Conservation (phyloP, 768 basidiomycete species). For the Rhizopogon rudus region DNA sequence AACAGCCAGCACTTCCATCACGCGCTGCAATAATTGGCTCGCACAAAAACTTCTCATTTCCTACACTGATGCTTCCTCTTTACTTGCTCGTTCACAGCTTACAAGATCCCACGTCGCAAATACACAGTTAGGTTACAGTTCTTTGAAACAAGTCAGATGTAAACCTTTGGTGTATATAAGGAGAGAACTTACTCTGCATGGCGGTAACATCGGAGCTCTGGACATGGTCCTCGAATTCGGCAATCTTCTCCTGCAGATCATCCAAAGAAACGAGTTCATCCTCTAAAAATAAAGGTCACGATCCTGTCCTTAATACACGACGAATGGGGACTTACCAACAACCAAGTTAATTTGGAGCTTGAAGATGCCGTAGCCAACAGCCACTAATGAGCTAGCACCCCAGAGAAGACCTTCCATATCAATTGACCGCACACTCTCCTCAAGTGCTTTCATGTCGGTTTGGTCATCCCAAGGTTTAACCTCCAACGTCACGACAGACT, state of each 20-base stretch:
- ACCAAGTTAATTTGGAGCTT: conserved; percentile 80
- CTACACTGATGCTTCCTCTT: not conserved
- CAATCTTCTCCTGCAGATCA: conserved; percentile 88
- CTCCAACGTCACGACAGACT: conserved; percentile 97
- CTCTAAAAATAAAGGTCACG: conserved; percentile 45
- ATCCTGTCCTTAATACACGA: not conserved
- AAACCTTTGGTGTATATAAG: not conserved
- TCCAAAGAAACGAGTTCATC: conserved; percentile 92
- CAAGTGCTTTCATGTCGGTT: conserved; percentile 91
- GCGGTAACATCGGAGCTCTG: conserved; percentile 91
- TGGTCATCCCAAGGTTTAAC: conserved; percentile 99
- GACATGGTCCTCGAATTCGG: conserved; percentile 81
- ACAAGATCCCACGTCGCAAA: not conserved
- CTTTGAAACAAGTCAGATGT: conserved; percentile 3
- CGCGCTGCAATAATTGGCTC: not conserved
- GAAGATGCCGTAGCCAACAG: conserved; percentile 90
- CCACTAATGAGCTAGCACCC: conserved; percentile 90
- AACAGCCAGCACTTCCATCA: not conserved
- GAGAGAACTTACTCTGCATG: conserved; percentile 72
- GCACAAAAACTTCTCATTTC: not conserved
- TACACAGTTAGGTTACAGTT: conserved; percentile 9
- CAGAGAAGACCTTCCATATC: conserved; percentile 90
- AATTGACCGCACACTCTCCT: conserved; percentile 79
- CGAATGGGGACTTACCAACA: conserved; percentile 37
- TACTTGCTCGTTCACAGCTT: not conserved